Base-by-base conservation (phyloP, 805 yeast species). In the Clavispora fructus region DNA sequence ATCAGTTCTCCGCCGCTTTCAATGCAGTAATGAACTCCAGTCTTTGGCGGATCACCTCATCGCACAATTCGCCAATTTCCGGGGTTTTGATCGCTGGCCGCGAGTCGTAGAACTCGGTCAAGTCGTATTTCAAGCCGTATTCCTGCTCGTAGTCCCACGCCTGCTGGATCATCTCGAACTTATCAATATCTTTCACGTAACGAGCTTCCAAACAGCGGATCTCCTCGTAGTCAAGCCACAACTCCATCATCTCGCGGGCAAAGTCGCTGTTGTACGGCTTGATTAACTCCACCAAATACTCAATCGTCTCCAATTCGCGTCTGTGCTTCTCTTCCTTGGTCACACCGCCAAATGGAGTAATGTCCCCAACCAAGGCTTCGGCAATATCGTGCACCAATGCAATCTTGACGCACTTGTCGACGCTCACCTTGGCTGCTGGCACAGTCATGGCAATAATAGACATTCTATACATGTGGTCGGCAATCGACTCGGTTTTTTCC, bases 381-480 rank as follows among this genome's bases (percentile, higher is more conserved):
- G 98, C 97, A 57, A 92, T 86, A 64, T 92, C 99, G 70, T 92
- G 99, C 29, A 90, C 82, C 35, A 90, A 71, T 1, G 97, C 90
- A 44, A 92, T 90, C 65, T 86, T 85, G 42, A 83, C 85, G 70
- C 97, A 89, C 55, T 79, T 79, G 49, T 78, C 75, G 25, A 78
- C 71, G 64, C 87, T 81, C 29, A 86, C 71, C 2, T 70, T 65
- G n/a, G 65, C 64, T 42, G 75, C 55, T 16, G 79, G 78, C 38
- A 88, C 75, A 23, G 89, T 64, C 85, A 90, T 79, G 19, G 92
- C 74, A 38, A 89, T 80, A 17, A 91, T 71, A 6, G 89, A 81
- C 97, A 92, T 91, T 47, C 99, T 75, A 62, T 92, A 91, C 96
- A 91, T 91, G 64, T 92, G 97, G 65, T 91, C 97, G n/a, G 88